Percentiles rank a stretch among this genome's conserved stretches.
These are phyloP conservation scores for Dendrocalamus latiflorus DNA, from an alignment of 202 grass and related monocot genomes.

Conservation along the genomic window DNA sequence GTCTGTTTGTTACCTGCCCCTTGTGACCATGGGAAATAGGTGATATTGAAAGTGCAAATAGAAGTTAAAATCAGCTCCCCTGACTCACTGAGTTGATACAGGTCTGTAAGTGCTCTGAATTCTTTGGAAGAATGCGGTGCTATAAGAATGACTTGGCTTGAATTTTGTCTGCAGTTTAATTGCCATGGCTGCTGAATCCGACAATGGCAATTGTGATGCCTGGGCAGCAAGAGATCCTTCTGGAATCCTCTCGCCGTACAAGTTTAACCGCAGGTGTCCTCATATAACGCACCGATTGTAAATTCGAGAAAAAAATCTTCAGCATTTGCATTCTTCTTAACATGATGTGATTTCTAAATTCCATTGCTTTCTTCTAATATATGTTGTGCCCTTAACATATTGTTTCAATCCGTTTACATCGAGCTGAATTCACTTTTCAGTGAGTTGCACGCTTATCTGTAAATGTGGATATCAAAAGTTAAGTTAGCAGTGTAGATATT, in stretches of 20 bases:
- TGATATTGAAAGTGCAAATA: no score
- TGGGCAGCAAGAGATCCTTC: conserved; percentile 83
- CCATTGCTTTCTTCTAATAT: not conserved
- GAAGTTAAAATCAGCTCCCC: no score
- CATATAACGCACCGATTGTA: not conserved
- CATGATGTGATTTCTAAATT: not conserved
- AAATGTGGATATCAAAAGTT: no score
- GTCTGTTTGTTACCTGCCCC: no score
- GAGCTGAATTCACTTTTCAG: no score
- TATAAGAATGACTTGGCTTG: not conserved
- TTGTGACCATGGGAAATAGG: no score
- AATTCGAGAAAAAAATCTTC: not conserved
- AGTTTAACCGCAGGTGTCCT: conserved; percentile 62
- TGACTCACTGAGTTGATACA: no score
- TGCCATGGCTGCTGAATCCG: conserved; percentile 49
- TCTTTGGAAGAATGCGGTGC: no score
- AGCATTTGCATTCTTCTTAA: not conserved
- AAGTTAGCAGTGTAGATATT: not conserved
- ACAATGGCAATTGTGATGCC: conserved; percentile 49
- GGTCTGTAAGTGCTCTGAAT: no score
- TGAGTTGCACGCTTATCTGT: not conserved
- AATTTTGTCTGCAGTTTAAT: not conserved
- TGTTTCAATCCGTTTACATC: no score
- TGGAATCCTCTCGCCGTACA: conserved; percentile 76
- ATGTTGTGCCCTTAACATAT: no score